These are phyloP conservation scores for Candida easanensis DNA, from an alignment of 805 yeast species.

Conservation along the genomic window DNA sequence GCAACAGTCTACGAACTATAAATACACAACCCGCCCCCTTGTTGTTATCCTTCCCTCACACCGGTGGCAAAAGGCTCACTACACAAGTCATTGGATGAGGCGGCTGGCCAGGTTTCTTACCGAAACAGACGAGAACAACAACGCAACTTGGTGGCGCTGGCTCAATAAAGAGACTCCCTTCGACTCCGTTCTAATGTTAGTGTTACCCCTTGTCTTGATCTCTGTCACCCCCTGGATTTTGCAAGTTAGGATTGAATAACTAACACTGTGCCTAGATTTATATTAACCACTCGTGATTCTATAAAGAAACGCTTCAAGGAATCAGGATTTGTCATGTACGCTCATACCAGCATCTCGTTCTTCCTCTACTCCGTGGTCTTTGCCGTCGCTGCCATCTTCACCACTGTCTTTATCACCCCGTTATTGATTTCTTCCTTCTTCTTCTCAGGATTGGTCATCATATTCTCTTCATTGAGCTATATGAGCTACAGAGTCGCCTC, in stretches of 20 bases:
- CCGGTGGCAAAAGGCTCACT: too few relatives aligned
- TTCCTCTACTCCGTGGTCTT: slow-evolving; percentile 18
- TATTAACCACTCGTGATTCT: slow-evolving; percentile 1
- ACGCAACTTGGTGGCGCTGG: slow-evolving; percentile 14
- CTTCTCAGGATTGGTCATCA: slow-evolving; percentile 26
- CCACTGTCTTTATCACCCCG: slow-evolving; percentile 23
- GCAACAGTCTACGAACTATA: too few relatives aligned
- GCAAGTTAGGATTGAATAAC: too few relatives aligned
- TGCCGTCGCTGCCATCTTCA: slow-evolving; percentile 10
- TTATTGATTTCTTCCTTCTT: slow-evolving; percentile 21
- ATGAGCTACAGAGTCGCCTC: slow-evolving; percentile 25
- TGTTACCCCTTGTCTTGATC: not conserved
- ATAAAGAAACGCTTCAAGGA: not conserved
- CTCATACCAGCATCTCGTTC: slow-evolving; percentile 19
- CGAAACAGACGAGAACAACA: slow-evolving; percentile 13
- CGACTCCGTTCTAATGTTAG: slow-evolving; percentile 18
- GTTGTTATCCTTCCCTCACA: too few relatives aligned
- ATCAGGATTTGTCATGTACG: slow-evolving; percentile 10
- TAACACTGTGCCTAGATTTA: not conserved
- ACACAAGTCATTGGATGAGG: too few relatives aligned
- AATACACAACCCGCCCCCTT: too few relatives aligned
- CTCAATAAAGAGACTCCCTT: slow-evolving; percentile 12
- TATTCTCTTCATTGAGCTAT: slow-evolving; percentile 27
- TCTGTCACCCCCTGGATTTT: not conserved
- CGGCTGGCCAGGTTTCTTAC: not conserved